phyloP scores from a whole-genome alignment of 2,329 filamentous ascomycete genomes.

The Hymenoscyphus scutula region DNA sequence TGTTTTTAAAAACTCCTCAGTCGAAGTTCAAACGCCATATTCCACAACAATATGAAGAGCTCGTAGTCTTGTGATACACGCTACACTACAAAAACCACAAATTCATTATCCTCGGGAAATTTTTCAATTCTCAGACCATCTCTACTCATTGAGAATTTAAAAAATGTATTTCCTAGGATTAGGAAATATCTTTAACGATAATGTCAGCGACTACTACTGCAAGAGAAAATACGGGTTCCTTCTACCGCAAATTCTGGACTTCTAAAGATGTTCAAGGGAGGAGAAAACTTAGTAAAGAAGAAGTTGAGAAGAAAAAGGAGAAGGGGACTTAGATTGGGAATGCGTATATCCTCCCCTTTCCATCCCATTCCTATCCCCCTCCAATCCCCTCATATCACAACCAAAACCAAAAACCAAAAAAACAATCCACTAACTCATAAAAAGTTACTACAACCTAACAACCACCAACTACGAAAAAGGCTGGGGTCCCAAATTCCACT shows the following conservation, averaged over 20 bases:
- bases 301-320: neutral
- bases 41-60: neutral
- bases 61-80: neutral
- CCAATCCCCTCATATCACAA: too few species aligned
- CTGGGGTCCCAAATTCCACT: conserved; percentile 13
- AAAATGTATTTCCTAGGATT: neutral
- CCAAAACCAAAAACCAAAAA: too few species aligned
- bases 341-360: neutral
- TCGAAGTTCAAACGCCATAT: neutral
- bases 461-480: conserved; percentile 11
- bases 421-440: neutral
- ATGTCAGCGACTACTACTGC: neutral
- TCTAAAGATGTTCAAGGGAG: neutral
- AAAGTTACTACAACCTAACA: conserved; percentile 9
- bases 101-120: neutral
- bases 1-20: neutral
- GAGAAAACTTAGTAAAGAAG: neutral
- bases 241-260: conserved; percentile 1
- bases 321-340: neutral
- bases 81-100: neutral
- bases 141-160: neutral
- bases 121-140: neutral
- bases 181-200: neutral
- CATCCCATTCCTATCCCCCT: too few species aligned
- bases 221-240: neutral